Conservation (phyloP, 139 green algal species). For the Diplosphaera chodatii region DNA sequence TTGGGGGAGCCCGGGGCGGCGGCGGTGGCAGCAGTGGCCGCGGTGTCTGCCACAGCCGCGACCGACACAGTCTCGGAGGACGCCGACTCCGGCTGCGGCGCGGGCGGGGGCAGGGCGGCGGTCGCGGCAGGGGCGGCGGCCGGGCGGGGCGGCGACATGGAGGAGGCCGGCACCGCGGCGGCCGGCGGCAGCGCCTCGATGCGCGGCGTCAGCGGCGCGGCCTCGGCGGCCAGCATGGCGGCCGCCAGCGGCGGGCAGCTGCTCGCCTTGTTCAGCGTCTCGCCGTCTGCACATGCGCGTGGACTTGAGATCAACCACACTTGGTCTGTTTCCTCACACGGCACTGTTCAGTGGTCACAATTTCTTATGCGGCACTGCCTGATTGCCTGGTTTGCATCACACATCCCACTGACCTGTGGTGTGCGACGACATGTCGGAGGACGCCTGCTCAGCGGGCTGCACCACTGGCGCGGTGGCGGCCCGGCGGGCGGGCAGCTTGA, state of each 20-base stretch:
- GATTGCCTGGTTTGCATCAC: too few relatives aligned
- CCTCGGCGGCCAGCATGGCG: not conserved
- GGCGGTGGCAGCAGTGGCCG: too few relatives aligned
- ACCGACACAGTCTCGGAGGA: not conserved
- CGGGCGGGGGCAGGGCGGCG: too few relatives aligned
- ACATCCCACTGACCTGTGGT: not conserved
- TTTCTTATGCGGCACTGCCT: too few relatives aligned
- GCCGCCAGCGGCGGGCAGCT: not conserved
- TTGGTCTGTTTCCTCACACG: too few relatives aligned
- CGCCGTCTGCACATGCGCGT: not conserved
- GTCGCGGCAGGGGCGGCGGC: too few relatives aligned
- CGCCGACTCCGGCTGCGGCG: not conserved
- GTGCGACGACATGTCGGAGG: not conserved
- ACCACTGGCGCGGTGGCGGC: not conserved
- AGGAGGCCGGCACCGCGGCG: not conserved
- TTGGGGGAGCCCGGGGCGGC: not conserved
- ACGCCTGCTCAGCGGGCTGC: not conserved
- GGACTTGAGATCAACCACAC: too few relatives aligned
- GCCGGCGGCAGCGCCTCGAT: not conserved
- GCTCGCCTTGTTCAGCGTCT: not conserved
- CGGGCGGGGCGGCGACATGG: not conserved
- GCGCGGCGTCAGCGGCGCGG: not conserved
- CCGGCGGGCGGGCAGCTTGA: not conserved
- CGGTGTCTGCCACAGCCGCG: not conserved
- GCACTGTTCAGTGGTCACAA: too few relatives aligned